Evolutionary conservation across 352 stramenopile species (phyloP), one percentile per base, ranked within the genome.

Genomic region (Globisporangium spinosum): DNA sequence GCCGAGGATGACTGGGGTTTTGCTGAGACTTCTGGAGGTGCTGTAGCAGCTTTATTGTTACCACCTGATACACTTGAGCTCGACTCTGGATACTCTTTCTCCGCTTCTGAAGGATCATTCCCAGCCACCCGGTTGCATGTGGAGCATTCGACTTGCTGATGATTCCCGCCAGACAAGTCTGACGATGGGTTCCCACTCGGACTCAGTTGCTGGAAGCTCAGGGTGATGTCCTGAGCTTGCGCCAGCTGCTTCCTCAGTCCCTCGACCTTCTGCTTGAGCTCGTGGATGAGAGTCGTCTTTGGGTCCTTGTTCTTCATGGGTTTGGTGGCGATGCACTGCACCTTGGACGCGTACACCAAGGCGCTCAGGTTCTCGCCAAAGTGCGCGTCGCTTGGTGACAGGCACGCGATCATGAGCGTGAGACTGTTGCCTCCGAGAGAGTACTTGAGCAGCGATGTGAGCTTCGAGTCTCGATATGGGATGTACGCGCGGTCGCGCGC

Each of bases 281-380:
- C 74, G 3, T 83, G 72, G 59, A 90, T 88, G 25, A 88, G 47
- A 1, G 74, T 45, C 8, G 69, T 74, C 59, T 87, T 87, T 1
- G 79, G 77, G 23, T 91, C 77, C 40, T 78, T 68, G 63, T 85
- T 81, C 29, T 80, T 85, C 6, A 67, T 78, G 2, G 83, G 80
- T 27, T 77, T 72, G 62, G 88, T 91, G 8, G 75, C 64, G 32
- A 91, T 89, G 20, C 70, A 73, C 62, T 86, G 79, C 0, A 83
- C 83, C 23, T 77, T 78, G 5, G 83, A 70, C 0, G 85, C 85
- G 49, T 93, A 93, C 34, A 78, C 58, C 4, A 93, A 66, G 17
- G 82, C 89, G 60, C 79, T 91, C n/a, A 89, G 20, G 56, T 87
- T 91, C 43, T 91, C 82, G 23, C 89, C 80, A 20, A 78, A 22